These are phyloP conservation scores for Crassisporium funariophilum DNA, from an alignment of 768 basidiomycete genomes.

Conservation along the genomic window DNA sequence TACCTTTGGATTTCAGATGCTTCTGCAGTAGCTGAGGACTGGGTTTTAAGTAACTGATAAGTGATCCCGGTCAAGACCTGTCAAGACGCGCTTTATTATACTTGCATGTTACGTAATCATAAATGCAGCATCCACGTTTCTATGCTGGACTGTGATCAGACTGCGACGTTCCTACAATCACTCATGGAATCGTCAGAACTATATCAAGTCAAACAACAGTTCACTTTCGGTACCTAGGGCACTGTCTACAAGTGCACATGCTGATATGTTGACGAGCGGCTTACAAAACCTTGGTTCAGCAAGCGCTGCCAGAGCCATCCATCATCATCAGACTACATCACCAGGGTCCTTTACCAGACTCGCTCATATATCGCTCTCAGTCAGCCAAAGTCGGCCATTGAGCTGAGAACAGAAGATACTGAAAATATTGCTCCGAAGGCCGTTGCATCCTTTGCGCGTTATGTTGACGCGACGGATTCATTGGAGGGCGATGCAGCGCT, in stretches of 20 bases:
- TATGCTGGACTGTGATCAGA: no score
- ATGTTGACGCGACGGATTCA: constrained; percentile 48
- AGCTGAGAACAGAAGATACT: constrained; percentile 55
- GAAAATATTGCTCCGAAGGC: constrained; percentile 74
- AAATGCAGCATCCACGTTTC: no score
- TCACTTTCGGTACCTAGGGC: constrained; percentile 58
- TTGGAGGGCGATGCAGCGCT: constrained; percentile 58
- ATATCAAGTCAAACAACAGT: constrained; percentile 54
- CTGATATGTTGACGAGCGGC: constrained; percentile 47
- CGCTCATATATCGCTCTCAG: constrained; percentile 76
- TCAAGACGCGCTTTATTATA: no score
- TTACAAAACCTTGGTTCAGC: constrained; percentile 60
- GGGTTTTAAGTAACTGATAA: no score
- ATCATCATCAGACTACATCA: constrained; percentile 63
- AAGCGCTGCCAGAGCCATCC: constrained; percentile 60
- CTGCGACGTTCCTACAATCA: no score
- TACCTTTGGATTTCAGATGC: no score
- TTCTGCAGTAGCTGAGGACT: no score
- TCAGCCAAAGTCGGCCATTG: constrained; percentile 55
- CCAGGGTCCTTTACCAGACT: constrained; percentile 74
- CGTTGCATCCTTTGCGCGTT: constrained; percentile 72
- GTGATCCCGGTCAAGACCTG: no score
- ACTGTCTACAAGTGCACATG: not conserved
- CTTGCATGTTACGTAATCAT: no score
- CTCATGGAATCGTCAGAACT: constrained; percentile 38